Conservation (phyloP, 75 land plant species). For the Selaginella tamariscina region DNA sequence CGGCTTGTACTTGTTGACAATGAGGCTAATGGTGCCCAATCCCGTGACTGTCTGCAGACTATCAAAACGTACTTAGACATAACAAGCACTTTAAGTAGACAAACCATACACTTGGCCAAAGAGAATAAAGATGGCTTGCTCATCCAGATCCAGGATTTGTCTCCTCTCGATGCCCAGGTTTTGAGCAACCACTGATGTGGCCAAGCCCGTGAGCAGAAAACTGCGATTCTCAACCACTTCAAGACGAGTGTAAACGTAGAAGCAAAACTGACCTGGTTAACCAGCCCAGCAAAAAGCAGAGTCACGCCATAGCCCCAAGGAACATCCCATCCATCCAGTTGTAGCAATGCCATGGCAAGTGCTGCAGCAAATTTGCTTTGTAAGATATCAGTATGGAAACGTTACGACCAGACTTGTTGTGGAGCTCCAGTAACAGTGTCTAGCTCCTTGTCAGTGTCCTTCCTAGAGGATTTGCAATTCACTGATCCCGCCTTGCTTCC, state of each 20-base stretch:
- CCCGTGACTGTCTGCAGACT: conserved; percentile 29
- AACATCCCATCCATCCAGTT: conserved; percentile 26
- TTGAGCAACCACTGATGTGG: conserved; percentile 16
- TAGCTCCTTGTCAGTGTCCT: too few species aligned
- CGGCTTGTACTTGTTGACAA: conserved; percentile 22
- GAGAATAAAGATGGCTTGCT: conserved; percentile 23
- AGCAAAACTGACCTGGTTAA: conserved; percentile 20
- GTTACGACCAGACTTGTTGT: too few species aligned
- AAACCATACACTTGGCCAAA: conserved; percentile 26
- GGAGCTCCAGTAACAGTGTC: too few species aligned
- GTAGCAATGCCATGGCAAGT: background rate
- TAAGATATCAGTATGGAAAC: background rate
- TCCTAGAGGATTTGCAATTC: too few species aligned
- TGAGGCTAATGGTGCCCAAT: conserved; percentile 15
- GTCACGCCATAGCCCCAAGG: conserved; percentile 28
- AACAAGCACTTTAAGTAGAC: background rate
- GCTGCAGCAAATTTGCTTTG: background rate
- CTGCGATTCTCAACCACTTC: conserved; percentile 15
- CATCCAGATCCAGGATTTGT: conserved; percentile 24
- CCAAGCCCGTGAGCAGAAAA: conserved; percentile 28
- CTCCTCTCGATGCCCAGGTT: conserved; percentile 22
- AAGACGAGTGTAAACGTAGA: background rate
- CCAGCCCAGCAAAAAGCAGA: conserved; percentile 20
- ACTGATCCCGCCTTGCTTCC: too few species aligned
- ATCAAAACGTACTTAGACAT: background rate